Conservation (phyloP, 2,329 filamentous ascomycete species). For the Rutstroemia sp. region DNA sequence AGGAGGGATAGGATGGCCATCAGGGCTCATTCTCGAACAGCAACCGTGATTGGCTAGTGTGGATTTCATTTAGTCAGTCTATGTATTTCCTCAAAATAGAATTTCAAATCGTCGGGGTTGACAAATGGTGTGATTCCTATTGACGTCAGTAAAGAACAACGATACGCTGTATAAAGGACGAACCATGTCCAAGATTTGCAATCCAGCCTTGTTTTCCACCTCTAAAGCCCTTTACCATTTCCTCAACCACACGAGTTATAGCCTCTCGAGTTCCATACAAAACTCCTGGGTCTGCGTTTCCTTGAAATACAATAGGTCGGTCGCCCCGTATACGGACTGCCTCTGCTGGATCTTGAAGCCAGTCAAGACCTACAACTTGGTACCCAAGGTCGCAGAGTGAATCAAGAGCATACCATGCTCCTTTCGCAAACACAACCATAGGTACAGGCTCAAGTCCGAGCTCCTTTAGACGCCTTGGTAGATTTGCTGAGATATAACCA, state of each 20-base stretch:
- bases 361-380: constrained; percentile 90
- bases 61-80: constrained; percentile 41
- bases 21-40: no score
- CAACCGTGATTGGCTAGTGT: neutral
- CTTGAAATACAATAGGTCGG: constrained; percentile 73
- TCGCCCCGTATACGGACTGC: constrained; percentile 74
- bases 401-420: constrained; percentile 91
- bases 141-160: constrained; percentile 14
- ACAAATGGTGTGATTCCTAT: constrained; percentile 89
- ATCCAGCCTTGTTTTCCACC: constrained; percentile 87
- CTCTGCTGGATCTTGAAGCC: constrained; percentile 82
- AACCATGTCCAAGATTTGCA: constrained; percentile 91
- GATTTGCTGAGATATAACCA: constrained; percentile 70
- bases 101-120: constrained; percentile 85
- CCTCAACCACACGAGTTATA: constrained; percentile 75
- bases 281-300: constrained; percentile 91
- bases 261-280: constrained; percentile 77
- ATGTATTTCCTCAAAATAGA: constrained; percentile 91
- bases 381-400: constrained; percentile 83
- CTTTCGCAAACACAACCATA: constrained; percentile 98
- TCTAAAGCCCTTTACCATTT: constrained; percentile 83
- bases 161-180: constrained; percentile 27
- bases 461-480: constrained; percentile 67
- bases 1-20: constrained; percentile 14
- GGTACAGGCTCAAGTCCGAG: constrained; percentile 74